A percentile compares a stretch with the other conserved stretches of the same genome.
These are phyloP conservation scores for Jatropha multifida DNA, from an alignment of 441 rosid genomes.

Conservation along the genomic window DNA sequence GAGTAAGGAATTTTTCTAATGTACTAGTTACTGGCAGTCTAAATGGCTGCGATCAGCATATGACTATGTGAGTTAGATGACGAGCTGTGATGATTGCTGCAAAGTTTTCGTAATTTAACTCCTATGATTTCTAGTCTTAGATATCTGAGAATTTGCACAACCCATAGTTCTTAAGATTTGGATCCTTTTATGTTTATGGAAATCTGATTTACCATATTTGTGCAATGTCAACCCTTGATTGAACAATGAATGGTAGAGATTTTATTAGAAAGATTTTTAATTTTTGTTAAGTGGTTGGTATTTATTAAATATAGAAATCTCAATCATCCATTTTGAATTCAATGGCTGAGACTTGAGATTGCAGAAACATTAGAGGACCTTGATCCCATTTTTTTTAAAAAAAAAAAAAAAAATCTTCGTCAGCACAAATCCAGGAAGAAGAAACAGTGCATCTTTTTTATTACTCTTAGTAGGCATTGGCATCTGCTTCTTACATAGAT, in stretches of 20 bases:
- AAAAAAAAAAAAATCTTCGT: too few relatives aligned
- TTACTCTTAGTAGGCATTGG: background rate
- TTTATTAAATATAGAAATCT: too few relatives aligned
- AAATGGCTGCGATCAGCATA: background rate
- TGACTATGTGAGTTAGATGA: background rate
- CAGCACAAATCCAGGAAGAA: background rate
- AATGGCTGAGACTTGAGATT: too few relatives aligned
- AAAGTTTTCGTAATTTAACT: background rate
- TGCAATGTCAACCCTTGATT: too few relatives aligned
- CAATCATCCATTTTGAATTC: too few relatives aligned
- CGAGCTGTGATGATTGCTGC: background rate
- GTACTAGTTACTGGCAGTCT: slow-evolving; percentile 12
- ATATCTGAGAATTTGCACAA: background rate
- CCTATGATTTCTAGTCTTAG: background rate
- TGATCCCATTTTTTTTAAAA: too few relatives aligned
- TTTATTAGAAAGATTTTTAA: too few relatives aligned
- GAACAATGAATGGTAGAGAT: too few relatives aligned
- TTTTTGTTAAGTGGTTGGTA: too few relatives aligned
- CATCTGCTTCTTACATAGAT: slow-evolving; percentile 1
- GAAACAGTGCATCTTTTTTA: background rate
- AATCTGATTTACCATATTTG: too few relatives aligned
- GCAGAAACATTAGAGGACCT: too few relatives aligned
- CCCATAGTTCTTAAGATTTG: background rate
- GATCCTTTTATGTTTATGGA: too few relatives aligned
- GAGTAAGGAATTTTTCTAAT: slow-evolving; percentile 12